Evolutionary conservation across 805 yeast species (phyloP), one percentile per base, ranked within the genome.

Genomic region (Zygotorulaspora danielsina): DNA sequence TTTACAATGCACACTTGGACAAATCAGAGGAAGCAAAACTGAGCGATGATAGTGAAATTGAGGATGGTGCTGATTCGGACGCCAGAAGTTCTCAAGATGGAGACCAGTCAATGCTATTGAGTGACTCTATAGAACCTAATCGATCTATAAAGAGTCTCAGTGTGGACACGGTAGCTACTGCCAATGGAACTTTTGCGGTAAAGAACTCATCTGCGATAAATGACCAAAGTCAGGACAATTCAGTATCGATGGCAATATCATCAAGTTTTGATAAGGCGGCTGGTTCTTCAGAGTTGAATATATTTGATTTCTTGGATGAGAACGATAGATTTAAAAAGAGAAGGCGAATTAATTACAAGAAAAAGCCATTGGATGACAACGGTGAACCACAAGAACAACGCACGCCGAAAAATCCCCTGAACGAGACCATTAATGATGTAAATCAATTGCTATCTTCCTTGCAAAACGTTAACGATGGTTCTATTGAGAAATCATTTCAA

Each of bases 241-340:
- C 27, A 5, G 8, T n/a, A 4, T 24, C 27, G 27, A 7, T 7
- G 8, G 12, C 27, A 24, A 24, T 24, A 4, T 5, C 8, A 24
- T 24, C 27, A 7, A 24, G 27, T 7, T 24, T 24, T 7, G 27
- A 24, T 24, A 13, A 13, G 13, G 11, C 27, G 13, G 12, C 4
- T 7, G 8, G 8, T 24, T 11, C 27, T 5, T 16, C 41, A 12
- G 29, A 45, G 15, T 20, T 48, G 8, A 46, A 45, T 12, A 51
- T 51, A 2, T 56, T 56, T 36, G 55, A 53, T 21, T 46, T 59
- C 31, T 26, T 58, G n/a, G 52, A 53, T 31, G 42, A 43, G 15
- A 32, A 38, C 15, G 39, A 44, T n/a, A 34, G 29, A 10, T 38
- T 25, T 2, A 50, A 41, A 26, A 49, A 51, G 28, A 54, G 41